Percentiles rank a stretch among this genome's conserved stretches.
These are phyloP conservation scores for Suillus occidentalis DNA, from an alignment of 768 basidiomycete species.

Conservation along the genomic window DNA sequence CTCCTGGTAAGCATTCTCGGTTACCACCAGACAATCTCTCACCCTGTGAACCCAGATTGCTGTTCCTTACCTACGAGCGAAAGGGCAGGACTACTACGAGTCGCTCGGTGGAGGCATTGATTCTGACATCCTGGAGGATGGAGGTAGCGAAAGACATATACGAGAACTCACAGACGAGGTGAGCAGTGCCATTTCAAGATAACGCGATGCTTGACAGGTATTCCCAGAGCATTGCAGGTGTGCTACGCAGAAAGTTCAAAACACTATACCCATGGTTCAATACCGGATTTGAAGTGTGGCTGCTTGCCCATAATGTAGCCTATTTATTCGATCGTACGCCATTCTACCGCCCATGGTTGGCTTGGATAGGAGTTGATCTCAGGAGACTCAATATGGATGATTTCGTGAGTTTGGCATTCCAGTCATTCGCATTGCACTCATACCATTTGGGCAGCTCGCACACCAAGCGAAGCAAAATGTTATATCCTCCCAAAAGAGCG, in stretches of 20 bases:
- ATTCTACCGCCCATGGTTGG: slow-evolving; percentile 90
- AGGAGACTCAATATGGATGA: slow-evolving; percentile 79
- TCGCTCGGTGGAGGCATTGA: slow-evolving; percentile 80
- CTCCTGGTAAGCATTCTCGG: slow-evolving; percentile 64
- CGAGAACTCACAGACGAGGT: slow-evolving; percentile 56
- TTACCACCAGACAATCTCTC: background rate
- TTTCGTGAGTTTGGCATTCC: slow-evolving; percentile 50
- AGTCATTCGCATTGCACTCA: slow-evolving; percentile 4
- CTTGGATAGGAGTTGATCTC: slow-evolving; percentile 81
- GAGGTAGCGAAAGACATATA: slow-evolving; percentile 42
- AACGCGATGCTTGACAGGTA: slow-evolving; percentile 7
- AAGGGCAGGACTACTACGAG: slow-evolving; percentile 89
- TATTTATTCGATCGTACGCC: slow-evolving; percentile 88
- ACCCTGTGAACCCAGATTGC: slow-evolving; percentile 51
- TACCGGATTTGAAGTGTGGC: slow-evolving; percentile 73
- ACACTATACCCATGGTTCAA: slow-evolving; percentile 81
- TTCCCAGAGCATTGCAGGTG: slow-evolving; percentile 50
- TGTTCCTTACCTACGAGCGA: slow-evolving; percentile 86
- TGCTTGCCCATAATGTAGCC: slow-evolving; percentile 80
- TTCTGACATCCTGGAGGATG: slow-evolving; percentile 63
- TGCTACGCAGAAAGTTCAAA: slow-evolving; percentile 66
- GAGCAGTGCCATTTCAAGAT: slow-evolving; percentile 16
- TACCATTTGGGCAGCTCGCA: slow-evolving; percentile 16
- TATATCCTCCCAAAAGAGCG: slow-evolving; percentile 29
- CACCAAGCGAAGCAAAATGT: slow-evolving; percentile 16